These are phyloP conservation scores for Annulohypoxylon maeteangense DNA, from an alignment of 495 filamentous ascomycete genomes.

Conservation along the genomic window DNA sequence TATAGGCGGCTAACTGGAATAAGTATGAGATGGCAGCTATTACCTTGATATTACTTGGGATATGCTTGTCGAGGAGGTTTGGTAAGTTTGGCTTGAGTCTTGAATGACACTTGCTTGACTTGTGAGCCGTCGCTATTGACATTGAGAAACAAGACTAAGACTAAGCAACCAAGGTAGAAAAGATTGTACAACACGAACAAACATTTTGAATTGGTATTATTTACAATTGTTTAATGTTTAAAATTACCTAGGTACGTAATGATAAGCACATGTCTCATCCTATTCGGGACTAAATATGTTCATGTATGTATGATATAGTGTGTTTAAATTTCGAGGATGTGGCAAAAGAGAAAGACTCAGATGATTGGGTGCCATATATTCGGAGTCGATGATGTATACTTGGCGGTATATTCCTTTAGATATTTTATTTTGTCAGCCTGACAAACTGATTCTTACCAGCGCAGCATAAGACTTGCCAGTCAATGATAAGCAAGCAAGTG, in stretches of 20 bases:
- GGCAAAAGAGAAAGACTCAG: slow-evolving; percentile 17
- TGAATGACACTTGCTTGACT: slow-evolving; percentile 20
- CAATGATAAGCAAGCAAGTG: slow-evolving; percentile 1
- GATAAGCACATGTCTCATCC: not conserved
- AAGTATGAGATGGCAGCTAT: slow-evolving; percentile 2
- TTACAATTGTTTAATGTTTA: too few species aligned
- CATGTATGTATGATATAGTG: slow-evolving; percentile 5
- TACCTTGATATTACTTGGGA: not conserved
- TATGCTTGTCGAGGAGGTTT: slow-evolving; percentile 1
- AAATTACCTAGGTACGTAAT: slow-evolving; percentile 2
- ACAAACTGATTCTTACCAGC: not conserved
- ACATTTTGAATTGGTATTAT: not conserved
- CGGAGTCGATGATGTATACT: slow-evolving; percentile 37
- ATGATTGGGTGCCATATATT: slow-evolving; percentile 43
- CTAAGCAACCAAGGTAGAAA: not conserved
- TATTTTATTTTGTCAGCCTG: slow-evolving; percentile 4
- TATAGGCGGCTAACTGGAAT: slow-evolving; percentile 5
- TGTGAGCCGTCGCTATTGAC: slow-evolving; percentile 12
- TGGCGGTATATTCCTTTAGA: not conserved
- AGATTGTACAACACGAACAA: slow-evolving; percentile 1
- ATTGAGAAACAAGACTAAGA: not conserved
- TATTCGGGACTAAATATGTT: slow-evolving; percentile 1
- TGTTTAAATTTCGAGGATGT: slow-evolving; percentile 17
- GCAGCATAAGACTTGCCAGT: not conserved
- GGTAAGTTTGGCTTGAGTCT: slow-evolving; percentile 4